A percentile compares a stretch with the other conserved stretches of the same genome.
Evolutionary conservation across 306 rosid species (phyloP).

Genomic region (Aeschynomene evenia): DNA sequence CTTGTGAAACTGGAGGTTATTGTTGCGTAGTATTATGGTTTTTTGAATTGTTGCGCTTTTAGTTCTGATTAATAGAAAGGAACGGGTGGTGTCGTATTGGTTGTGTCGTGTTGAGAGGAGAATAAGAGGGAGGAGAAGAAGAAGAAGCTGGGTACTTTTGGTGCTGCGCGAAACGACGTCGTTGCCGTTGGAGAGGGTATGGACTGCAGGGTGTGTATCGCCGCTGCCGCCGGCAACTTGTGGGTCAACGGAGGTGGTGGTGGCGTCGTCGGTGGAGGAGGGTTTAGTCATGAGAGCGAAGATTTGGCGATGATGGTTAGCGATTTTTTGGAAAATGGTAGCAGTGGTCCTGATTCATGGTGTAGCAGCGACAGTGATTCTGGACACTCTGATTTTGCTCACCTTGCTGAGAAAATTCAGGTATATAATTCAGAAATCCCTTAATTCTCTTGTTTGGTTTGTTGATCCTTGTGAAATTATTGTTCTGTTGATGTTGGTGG

Average conservation of each 20-base stretch:
- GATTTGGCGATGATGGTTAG: slow-evolving; percentile 87
- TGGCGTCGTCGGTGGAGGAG: slow-evolving; percentile 57
- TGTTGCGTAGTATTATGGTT: background rate
- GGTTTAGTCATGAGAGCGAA: slow-evolving; percentile 89
- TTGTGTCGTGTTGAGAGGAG: background rate
- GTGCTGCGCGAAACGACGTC: slow-evolving; percentile 19
- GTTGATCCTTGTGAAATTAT: background rate
- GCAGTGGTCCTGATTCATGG: slow-evolving; percentile 80
- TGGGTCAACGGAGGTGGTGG: slow-evolving; percentile 47
- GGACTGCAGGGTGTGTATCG: slow-evolving; percentile 63
- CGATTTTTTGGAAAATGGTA: slow-evolving; percentile 90
- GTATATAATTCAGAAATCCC: slow-evolving; percentile 27
- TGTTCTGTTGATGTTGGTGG: background rate
- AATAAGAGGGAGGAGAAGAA: background rate
- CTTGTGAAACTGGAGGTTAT: background rate
- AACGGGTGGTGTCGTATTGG: slow-evolving; percentile 14
- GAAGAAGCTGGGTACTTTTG: slow-evolving; percentile 19
- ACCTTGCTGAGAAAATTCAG: slow-evolving; percentile 75
- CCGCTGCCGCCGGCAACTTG: slow-evolving; percentile 58
- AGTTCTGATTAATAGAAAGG: background rate
- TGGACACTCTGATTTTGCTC: slow-evolving; percentile 66
- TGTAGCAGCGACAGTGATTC: slow-evolving; percentile 95
- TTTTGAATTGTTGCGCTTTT: slow-evolving; percentile 1
- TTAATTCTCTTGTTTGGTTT: too few species aligned
- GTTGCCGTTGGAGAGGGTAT: slow-evolving; percentile 30